Percentiles rank a stretch among this genome's conserved stretches.
phyloP scores from a whole-genome alignment of 2,329 filamentous ascomycete genomes.

The Pestalotiopsis sp. region DNA sequence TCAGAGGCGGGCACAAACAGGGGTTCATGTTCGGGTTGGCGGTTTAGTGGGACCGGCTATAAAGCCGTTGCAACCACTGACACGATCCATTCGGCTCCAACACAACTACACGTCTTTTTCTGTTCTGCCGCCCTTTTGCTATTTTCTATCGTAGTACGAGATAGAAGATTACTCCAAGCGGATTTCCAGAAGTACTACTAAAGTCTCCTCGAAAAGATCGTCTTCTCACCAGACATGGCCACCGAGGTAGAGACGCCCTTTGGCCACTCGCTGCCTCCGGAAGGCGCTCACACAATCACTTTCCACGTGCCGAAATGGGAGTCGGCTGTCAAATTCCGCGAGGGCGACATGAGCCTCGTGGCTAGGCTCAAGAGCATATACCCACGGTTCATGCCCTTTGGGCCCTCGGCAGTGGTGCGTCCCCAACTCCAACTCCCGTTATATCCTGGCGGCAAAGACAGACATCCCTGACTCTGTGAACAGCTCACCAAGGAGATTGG shows the following conservation, averaged over 20 bases:
- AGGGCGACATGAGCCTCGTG: conserved; percentile 41
- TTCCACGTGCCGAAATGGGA: conserved; percentile 48
- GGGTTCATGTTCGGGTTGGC: too few species aligned
- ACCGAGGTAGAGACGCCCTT: conserved; percentile 22
- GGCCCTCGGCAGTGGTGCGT: conserved; percentile 34
- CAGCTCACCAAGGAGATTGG: conserved; percentile 41
- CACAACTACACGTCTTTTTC: too few species aligned
- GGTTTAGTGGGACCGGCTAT: too few species aligned
- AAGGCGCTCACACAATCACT: conserved; percentile 49
- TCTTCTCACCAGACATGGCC: background rate
- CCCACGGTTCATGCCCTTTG: conserved; percentile 48
- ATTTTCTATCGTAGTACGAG: too few species aligned
- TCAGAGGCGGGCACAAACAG: too few species aligned
- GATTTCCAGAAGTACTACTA: too few species aligned
- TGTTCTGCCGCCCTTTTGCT: too few species aligned
- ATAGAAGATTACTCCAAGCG: too few species aligned
- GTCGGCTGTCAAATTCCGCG: conserved; percentile 38
- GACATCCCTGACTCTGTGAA: too few species aligned
- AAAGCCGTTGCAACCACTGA: background rate
- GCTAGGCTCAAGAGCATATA: conserved; percentile 44
- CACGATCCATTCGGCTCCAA: too few species aligned
- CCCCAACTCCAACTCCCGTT: background rate
- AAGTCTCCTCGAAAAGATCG: background rate
- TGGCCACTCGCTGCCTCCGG: conserved; percentile 49
- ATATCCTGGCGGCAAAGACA: too few species aligned